Conservation (phyloP, 352 stramenopile species). For the Phytophthora cajani region DNA sequence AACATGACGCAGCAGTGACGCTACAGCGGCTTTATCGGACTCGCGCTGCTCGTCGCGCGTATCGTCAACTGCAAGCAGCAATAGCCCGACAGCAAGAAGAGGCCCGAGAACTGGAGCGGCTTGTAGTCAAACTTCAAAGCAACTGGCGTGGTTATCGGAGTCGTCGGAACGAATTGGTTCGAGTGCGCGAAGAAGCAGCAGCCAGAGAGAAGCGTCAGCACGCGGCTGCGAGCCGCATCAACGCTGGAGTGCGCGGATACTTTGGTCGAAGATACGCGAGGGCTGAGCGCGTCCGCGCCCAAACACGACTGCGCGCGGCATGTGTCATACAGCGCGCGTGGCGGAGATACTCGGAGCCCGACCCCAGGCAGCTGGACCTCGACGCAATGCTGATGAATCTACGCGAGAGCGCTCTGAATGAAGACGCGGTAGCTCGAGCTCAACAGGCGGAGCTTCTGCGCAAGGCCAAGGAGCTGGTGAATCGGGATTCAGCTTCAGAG, state of each 20-base stretch:
- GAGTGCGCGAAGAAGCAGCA: constrained; percentile 39
- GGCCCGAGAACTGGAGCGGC: constrained; percentile 35
- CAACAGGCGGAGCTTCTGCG: constrained; percentile 62
- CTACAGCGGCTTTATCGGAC: constrained; percentile 74
- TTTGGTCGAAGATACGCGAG: constrained; percentile 58
- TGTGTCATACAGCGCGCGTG: constrained; percentile 64
- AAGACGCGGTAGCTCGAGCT: constrained; percentile 46
- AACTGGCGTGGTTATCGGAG: constrained; percentile 65
- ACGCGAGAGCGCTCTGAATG: constrained; percentile 51
- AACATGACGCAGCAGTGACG: constrained; percentile 52
- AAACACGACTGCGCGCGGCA: constrained; percentile 49
- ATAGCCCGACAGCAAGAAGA: constrained; percentile 52
- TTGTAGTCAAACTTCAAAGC: constrained; percentile 69
- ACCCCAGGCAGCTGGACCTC: constrained; percentile 47
- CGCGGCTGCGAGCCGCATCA: constrained; percentile 68
- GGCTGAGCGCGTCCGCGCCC: constrained; percentile 38
- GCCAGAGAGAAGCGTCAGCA: constrained; percentile 39
- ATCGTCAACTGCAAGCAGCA: constrained; percentile 55
- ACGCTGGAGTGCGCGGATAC: constrained; percentile 66
- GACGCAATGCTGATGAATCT: constrained; percentile 61
- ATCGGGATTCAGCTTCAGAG: constrained; percentile 79
- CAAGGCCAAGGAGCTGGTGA: constrained; percentile 49
- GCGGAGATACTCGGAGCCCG: constrained; percentile 52
- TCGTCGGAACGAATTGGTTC: constrained; percentile 40
- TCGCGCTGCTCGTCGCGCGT: constrained; percentile 56